Evolutionary conservation across 139 green algal species (phyloP), one percentile per base, ranked within the genome.

Genomic region (Micractinium sp.): DNA sequence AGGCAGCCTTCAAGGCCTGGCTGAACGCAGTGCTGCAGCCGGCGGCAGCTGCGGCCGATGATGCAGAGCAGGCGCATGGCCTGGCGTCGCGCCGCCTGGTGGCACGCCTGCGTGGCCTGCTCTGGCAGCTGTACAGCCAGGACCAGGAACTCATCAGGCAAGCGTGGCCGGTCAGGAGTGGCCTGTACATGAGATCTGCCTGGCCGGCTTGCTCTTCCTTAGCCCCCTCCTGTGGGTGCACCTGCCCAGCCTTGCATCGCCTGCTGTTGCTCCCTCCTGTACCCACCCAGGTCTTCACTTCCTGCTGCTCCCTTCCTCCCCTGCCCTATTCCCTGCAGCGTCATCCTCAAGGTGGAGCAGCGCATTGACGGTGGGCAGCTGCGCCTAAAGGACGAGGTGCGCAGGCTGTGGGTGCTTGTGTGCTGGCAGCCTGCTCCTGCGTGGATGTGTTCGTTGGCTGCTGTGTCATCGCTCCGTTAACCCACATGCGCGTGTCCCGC

Each of bases 1-100:
- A 97, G 85, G 41, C 79, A 1, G 94, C 94, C 0, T 95, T 96
- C 88, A 85, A 85, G 53, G 87, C 84, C 0, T 97, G 95, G 95
- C 90, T 96, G 3, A 97, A 96, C 88, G 79, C 89, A 18, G 81
- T 94, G 39, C 89, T 97, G 79, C 63, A 89, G 33, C 92, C 92
- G 0, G 74, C 67, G 13, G 67, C 73, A 9, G 53, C 22, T 12
- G 63, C 14, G 14, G 31, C 15, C 5, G 89, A 76, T 16, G 69
- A 81, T 5, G 16, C n/a, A 14, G n/a, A 85, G 82, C 5, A 20
- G 75, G 69, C n/a, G 75, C 78, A 27, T 20, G 53, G n/a, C 53
- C 74, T 87, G 27, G 79, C 89, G 15, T 60, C 78, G 22, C 78
- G 85, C 19, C 82, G 89, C 31, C 39, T 94, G 73, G 53, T 61